phyloP scores from a whole-genome alignment of 495 filamentous ascomycete species.

The Delitschia confertaspora region DNA sequence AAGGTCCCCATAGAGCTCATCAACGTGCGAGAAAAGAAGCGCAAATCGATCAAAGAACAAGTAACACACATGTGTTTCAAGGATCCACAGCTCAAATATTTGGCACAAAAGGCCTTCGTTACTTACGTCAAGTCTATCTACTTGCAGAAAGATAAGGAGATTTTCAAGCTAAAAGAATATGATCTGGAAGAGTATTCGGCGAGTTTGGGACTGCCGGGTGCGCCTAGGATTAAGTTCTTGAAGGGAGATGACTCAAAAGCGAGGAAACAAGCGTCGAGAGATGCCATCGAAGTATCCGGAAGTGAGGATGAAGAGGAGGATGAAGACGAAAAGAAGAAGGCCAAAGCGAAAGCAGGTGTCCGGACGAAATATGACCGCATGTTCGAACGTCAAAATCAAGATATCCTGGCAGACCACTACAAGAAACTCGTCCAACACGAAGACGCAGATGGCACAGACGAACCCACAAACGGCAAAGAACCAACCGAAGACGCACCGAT shows the following conservation, averaged over 20 bases:
- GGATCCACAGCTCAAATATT: constrained; percentile 85
- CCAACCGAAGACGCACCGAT: constrained; percentile 39
- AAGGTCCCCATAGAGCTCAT: constrained; percentile 79
- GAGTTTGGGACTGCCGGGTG: constrained; percentile 79
- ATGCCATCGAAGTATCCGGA: constrained; percentile 43
- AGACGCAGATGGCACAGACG: constrained; percentile 25
- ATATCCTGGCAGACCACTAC: constrained; percentile 89
- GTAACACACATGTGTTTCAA: constrained; percentile 92
- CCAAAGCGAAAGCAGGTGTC: constrained; percentile 52
- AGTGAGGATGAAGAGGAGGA: constrained; percentile 39
- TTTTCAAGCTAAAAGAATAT: constrained; percentile 72
- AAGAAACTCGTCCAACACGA: constrained; percentile 70
- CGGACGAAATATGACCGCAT: constrained; percentile 92
- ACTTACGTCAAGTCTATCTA: constrained; percentile 75
- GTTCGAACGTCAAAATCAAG: constrained; percentile 91
- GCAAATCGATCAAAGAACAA: constrained; percentile 70
- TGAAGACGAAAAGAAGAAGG: constrained; percentile 34
- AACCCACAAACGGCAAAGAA: too few species aligned
- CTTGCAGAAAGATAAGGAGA: constrained; percentile 84
- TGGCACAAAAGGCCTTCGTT: constrained; percentile 92
- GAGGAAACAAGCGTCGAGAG: constrained; percentile 74
- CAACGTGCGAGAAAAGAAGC: constrained; percentile 80
- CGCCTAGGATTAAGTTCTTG: constrained; percentile 82
- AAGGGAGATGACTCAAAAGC: constrained; percentile 80
- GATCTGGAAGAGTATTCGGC: constrained; percentile 77